Evolutionary conservation across 2,329 filamentous ascomycete species (phyloP), one percentile per base, ranked within the genome.

Genomic region (Ophiostoma tasmaniense): DNA sequence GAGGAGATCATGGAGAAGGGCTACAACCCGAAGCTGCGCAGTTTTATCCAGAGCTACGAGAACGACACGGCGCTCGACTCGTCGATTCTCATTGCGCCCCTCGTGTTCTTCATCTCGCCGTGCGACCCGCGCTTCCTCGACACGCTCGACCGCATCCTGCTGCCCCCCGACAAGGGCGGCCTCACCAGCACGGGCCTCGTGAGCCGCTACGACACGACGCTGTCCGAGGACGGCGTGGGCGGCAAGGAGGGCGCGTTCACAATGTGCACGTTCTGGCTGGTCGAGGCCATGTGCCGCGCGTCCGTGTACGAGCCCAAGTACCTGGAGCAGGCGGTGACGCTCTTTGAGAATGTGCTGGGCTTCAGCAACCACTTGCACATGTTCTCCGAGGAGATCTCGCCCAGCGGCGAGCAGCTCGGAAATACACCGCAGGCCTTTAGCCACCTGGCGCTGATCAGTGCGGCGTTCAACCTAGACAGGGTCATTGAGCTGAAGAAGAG

Each of bases 221-320:
- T 87, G 33, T 86, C 88, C 2, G 85, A 91, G 68, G 90, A 93
- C 74, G 90, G 89, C 37, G 89, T 93, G 10, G 89, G 89, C 50
- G 90, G 90, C 22, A 82, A 84, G 67, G 90, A 93, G 78, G 90
- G 90, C 28, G 89, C 90, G 25, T 93, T 93, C 75, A 88, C 85
- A 74, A 92, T 93, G 89, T 92, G 90, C 75, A 93, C 90, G 0
- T 93, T 93, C 76, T 93, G 90, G 90, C 85, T 92, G 0, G 89
- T 93, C 14, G 90, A 93, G 78, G 89, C 90, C 30, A 83, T 93
- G 78, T 91, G 89, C 37, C 83, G 90, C 39, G 89, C 89, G 72
- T 80, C 84, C 73, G 79, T 82, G 65, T 89, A 90, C 76, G 87
- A 90, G 72, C 80, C 81, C n/a, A 87, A 85, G 72, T 90, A 90